Conservation (phyloP, 2,329 filamentous ascomycete species). For the Phaeosphaeria sp. region DNA sequence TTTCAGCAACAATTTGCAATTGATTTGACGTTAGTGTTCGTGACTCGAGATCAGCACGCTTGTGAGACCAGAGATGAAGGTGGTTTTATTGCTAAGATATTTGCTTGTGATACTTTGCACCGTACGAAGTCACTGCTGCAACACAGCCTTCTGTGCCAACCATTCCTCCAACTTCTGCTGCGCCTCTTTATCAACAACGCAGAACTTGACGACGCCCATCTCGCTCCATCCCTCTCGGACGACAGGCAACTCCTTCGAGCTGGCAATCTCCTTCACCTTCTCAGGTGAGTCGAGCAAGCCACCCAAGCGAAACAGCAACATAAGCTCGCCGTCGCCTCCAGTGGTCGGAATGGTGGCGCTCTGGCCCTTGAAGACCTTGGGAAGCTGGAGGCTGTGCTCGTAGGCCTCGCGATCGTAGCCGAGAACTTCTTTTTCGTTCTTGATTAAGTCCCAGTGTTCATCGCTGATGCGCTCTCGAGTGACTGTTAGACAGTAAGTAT, state of each 20-base stretch:
- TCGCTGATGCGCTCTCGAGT: slow-evolving; percentile 43
- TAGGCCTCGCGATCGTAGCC: slow-evolving; percentile 51
- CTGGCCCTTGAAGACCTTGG: slow-evolving; percentile 32
- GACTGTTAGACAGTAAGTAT: slow-evolving; percentile 12
- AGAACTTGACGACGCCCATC: slow-evolving; percentile 32
- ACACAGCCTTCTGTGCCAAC: slow-evolving; percentile 21
- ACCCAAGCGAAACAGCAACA: slow-evolving; percentile 39
- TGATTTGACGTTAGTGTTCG: background rate
- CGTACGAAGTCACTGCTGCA: slow-evolving; percentile 10
- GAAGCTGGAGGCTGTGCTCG: slow-evolving; percentile 45
- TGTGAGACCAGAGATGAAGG: background rate
- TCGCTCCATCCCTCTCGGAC: slow-evolving; percentile 29
- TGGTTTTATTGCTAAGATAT: background rate
- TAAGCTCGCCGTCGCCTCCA: slow-evolving; percentile 17
- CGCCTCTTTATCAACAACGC: slow-evolving; percentile 31
- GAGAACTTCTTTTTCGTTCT: slow-evolving; percentile 34
- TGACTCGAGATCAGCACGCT: background rate
- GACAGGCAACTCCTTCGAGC: slow-evolving; percentile 35
- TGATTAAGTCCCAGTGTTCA: slow-evolving; percentile 45
- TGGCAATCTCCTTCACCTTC: slow-evolving; percentile 35
- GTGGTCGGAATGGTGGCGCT: slow-evolving; percentile 24
- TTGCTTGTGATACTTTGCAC: background rate
- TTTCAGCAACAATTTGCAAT: background rate
- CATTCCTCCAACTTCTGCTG: slow-evolving; percentile 31
- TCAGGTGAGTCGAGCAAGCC: slow-evolving; percentile 31